Conservation (phyloP, 495 filamentous ascomycete genomes). For the Penicillium macrosclerotiorum region DNA sequence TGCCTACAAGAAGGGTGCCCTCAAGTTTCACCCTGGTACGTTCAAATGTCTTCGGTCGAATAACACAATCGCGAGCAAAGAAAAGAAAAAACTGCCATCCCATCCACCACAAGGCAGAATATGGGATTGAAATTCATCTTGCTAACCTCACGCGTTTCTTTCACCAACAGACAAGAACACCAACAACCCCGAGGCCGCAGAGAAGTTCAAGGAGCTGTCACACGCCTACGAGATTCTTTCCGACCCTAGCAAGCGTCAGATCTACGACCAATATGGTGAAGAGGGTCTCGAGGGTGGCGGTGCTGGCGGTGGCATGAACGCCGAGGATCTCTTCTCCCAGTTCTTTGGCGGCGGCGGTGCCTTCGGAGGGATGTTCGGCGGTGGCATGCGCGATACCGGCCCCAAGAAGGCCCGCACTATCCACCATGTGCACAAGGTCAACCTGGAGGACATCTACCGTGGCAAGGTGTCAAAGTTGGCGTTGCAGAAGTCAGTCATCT, state of each 20-base stretch:
- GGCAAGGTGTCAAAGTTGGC: conserved; percentile 98
- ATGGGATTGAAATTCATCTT: too few relatives aligned
- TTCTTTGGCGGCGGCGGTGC: conserved; percentile 89
- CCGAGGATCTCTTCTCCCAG: conserved; percentile 95
- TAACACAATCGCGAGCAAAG: too few relatives aligned
- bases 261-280: conserved; percentile 98
- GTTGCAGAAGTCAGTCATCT: conserved; percentile 96
- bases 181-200: conserved; percentile 86
- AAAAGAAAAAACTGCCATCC: neutral
- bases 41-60: conserved; percentile 1
- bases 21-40: conserved; percentile 89
- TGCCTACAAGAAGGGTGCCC: conserved; percentile 85
- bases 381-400: conserved; percentile 77
- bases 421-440: conserved; percentile 96
- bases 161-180: conserved; percentile 83
- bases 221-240: conserved; percentile 93
- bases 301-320: conserved; percentile 82
- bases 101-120: neutral
- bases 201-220: conserved; percentile 97
- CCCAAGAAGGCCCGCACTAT: conserved; percentile 95
- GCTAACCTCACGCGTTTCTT: neutral
- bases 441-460: conserved; percentile 95
- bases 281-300: conserved; percentile 89
- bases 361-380: conserved; percentile 81
- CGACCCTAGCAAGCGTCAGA: conserved; percentile 81